Percentiles rank a stretch among this genome's conserved stretches.
phyloP scores from a whole-genome alignment of 176 grass and related monocot species.

The Themeda triandra region DNA sequence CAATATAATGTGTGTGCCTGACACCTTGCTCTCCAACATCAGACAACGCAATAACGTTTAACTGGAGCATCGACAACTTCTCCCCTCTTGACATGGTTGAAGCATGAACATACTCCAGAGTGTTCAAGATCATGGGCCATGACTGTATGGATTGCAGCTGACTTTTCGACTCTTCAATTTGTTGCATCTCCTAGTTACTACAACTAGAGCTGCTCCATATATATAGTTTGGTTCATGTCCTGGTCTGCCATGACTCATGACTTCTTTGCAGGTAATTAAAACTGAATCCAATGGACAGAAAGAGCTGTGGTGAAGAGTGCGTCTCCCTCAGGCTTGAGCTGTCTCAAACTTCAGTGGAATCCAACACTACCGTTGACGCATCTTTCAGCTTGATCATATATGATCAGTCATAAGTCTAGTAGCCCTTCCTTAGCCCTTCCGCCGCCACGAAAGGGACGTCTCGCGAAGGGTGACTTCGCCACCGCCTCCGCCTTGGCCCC shows the following conservation, averaged over 20 bases:
- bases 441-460: too few relatives aligned
- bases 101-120: slow-evolving; percentile 24
- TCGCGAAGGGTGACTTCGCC: too few relatives aligned
- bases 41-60: slow-evolving; percentile 5
- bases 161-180: too few relatives aligned
- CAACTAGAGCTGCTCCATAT: too few relatives aligned
- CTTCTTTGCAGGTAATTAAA: slow-evolving; percentile 14
- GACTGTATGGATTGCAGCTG: neutral
- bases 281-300: slow-evolving; percentile 29
- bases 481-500: too few relatives aligned
- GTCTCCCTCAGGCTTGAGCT: slow-evolving; percentile 20
- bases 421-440: too few relatives aligned
- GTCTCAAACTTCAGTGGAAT: neutral
- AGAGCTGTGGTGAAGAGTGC: neutral
- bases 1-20: too few relatives aligned
- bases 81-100: slow-evolving; percentile 28
- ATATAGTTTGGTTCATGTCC: too few relatives aligned
- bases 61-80: slow-evolving; percentile 45
- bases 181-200: too few relatives aligned
- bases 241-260: too few relatives aligned
- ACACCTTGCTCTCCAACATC: too few relatives aligned
- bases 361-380: neutral
- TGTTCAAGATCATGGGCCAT: slow-evolving; percentile 29
- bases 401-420: slow-evolving; percentile 24
- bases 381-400: slow-evolving; percentile 37